Base-by-base conservation (phyloP, 108 stramenopile species). In the Nitzschia palea region DNA sequence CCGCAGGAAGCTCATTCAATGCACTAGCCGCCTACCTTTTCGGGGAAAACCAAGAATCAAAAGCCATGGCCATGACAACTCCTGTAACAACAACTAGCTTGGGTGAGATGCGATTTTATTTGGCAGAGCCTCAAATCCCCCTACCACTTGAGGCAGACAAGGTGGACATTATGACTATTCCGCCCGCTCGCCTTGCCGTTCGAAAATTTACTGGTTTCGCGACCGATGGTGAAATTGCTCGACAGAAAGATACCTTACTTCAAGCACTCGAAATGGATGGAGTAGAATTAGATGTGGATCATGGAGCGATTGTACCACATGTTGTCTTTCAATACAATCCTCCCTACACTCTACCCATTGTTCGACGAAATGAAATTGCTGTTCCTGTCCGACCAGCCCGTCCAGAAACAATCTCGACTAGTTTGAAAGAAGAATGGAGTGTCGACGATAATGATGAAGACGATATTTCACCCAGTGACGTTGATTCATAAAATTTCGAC, bases 271-370 rank as follows among this genome's bases (percentile, higher is more conserved):
- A 72, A 20, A 62, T 86, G 62, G 92, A 94, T 72, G 90, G 88
- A 17, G 68, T 86, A 25, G 95, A 91, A 69, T 66, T 93, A 40
- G 88, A 91, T 70, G 91, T 89, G 1, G 76, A 86, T 0, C 91
- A 93, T 74, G 91, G 86, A 17, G 70, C 78, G 20, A 55, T 82
- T 4, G 79, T 84, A 34, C 84, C 87, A 10, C 91, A 95, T 67
- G 73, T 90, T 18, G 77, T 97, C 30, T 84, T 93, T 47, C 96
- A 97, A 73, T 97, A 97, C 83, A 97, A 96, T 58, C 95, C 96
- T 33, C 96, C 96, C 0, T 97, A 96, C 68, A 96, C 96, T 4
- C 61, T 97, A 15, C 96, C 96, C 6, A 89, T 95, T 70, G 70
- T 96, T 43, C 74, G 94, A 27, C 65, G 90, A 22, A 97, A 97